Base-by-base conservation (phyloP, 768 basidiomycete genomes). In the Amylocystis lapponica region DNA sequence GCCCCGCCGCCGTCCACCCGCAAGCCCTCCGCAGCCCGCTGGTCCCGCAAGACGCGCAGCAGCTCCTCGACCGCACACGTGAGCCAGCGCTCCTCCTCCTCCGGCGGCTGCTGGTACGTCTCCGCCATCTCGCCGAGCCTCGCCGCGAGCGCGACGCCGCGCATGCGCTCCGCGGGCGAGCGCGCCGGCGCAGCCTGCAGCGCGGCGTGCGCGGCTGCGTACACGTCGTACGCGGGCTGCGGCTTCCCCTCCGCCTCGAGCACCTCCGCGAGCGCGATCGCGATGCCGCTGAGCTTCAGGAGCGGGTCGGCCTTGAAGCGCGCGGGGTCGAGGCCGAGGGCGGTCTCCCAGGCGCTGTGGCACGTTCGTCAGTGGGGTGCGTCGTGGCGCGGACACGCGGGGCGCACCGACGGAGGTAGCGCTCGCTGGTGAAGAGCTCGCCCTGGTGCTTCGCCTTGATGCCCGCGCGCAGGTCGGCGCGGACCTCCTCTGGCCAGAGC, bases 211-310 rank as follows among this genome's bases (percentile, higher is more conserved):
- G 53, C 51, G 12, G 41, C 33, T 5, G 27, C 35, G 54, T 58
- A 61, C 14, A 60, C 46, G 43, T 62, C 43, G 56, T 66, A 45
- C 11, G 67, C 66, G 11, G 52, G 51, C 23, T 55, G 38, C 2
- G 61, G 58, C 9, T 52, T 58, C 13, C 69, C 58, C 0, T 63
- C 59, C 14, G 57, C 55, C 53, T 82, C 79, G 13, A 77, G 60
- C 3, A 81, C 70, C 38, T 76, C 77, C 2, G 75, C 79, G 35
- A 86, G 66, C 3, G 72, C 64, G 21, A 81, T 71, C 2, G 76
- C 83, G 11, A 87, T 75, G 3, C 85, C 85, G 0, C 82, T 77
- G 0, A 76, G 64, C 58, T 86, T 87, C 43, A 86, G 70, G 43
- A 80, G 71, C 0, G 83, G 78, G 16, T 75, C 66, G 2, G 68